Base-by-base conservation (phyloP, 2,329 filamentous ascomycete species). In the Aspergillus tubingensis region DNA sequence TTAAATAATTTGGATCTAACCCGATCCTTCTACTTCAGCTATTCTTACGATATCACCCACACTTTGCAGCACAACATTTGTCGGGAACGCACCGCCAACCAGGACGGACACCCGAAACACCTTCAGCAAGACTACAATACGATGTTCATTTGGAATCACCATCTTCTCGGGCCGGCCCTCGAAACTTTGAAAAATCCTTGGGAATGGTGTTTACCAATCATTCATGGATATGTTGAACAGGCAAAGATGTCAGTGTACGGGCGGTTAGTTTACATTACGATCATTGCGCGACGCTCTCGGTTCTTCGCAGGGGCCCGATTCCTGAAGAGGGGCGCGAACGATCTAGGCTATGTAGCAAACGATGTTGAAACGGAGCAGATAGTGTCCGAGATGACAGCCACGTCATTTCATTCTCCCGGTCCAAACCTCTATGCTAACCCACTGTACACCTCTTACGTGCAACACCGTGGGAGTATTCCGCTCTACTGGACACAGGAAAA, bases 331-430 rank as follows among this genome's bases (percentile, higher is more conserved):
- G 95, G 95, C 32, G 91, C 92, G 51, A 99, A 99, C 70, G 95
- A 99, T 74, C 75, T 93, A 59, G 94, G 95, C 13, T 96, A 96
- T 73, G 95, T 99, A 57, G 96, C 95, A 55, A 99, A 99, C 72
- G 96, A 99, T 76, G 95, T 99, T 23, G 96, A 99, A 77, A 98
- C 95, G 0, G 95, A 99, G 77, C 95, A 99, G 74, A 97, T 99
- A 62, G 93, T 99, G 5, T 95, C 93, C 0, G 95, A 99, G 73
- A 91, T 92, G 68, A 81, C 94, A 54, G 97, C 92, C 0, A 99
- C 95, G 0, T 97, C 95, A 0, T 97, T 99, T 68, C 95, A 99
- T 78, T 90, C 91, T 3, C 92, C 95, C 4, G 94, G 92, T 0
- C 91, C 91, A 3, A 87, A 86, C 52, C 84, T 96, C 10, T 97